Percentiles rank a stretch among this genome's conserved stretches.
These are phyloP conservation scores for Crucihimalaya himalaica DNA, from an alignment of 345 rosid species.

Conservation along the genomic window DNA sequence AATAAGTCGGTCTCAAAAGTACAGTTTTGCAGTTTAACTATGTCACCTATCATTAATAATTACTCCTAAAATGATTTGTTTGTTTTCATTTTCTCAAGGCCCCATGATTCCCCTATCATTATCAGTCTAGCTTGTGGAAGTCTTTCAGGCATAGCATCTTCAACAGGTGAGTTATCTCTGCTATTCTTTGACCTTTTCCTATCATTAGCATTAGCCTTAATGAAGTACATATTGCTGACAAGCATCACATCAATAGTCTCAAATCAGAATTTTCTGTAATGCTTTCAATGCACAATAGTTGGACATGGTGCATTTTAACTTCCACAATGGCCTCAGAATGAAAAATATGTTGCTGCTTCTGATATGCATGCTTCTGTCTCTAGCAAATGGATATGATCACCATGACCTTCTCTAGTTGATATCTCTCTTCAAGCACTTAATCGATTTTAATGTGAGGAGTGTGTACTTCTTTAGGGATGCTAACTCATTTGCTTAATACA, in stretches of 20 bases:
- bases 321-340: background rate
- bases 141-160: constrained; percentile 94
- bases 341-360: background rate
- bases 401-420: background rate
- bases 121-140: constrained; percentile 95
- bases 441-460: background rate
- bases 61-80: background rate
- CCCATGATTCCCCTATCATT: constrained; percentile 65
- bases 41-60: background rate
- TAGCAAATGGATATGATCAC: background rate
- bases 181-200: constrained; percentile 5
- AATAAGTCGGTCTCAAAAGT: background rate
- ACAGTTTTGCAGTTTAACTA: background rate
- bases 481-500: background rate
- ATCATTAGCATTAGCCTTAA: background rate
- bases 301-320: constrained; percentile 44
- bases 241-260: background rate
- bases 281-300: constrained; percentile 71
- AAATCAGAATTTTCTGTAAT: constrained; percentile 41
- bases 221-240: background rate
- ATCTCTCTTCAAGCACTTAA: background rate
- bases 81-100: constrained; percentile 47
- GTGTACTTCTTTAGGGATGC: background rate
- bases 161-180: constrained; percentile 68
- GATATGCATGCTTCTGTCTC: constrained; percentile 11